Conservation (phyloP, 306 rosid genomes). For the Corylus avellana region DNA sequence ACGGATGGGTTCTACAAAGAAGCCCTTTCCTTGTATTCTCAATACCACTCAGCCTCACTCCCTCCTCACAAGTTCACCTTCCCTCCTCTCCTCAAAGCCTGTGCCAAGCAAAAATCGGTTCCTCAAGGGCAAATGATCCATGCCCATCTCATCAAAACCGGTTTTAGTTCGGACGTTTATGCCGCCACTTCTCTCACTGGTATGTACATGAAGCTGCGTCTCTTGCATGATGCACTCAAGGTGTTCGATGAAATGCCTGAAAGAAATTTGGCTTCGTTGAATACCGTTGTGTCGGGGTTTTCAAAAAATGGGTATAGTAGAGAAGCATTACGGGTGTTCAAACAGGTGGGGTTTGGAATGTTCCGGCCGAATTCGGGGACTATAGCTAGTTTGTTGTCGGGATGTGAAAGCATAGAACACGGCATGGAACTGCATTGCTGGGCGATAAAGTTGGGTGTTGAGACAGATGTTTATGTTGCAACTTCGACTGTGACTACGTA, state of each 20-base stretch:
- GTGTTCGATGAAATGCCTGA: conserved; percentile 67
- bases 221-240: conserved; percentile 42
- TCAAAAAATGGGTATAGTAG: conserved; percentile 38
- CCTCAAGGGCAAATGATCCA: conserved; percentile 49
- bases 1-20: conserved; percentile 55
- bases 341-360: conserved; percentile 28
- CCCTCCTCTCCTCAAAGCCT: conserved; percentile 77
- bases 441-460: conserved; percentile 67
- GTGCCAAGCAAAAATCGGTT: conserved; percentile 42
- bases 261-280: conserved; percentile 47
- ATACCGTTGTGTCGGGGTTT: conserved; percentile 56
- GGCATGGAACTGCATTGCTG: conserved; percentile 57
- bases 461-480: conserved; percentile 54
- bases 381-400: conserved; percentile 43
- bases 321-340: conserved; percentile 43
- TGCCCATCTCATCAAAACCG: conserved; percentile 58
- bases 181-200: conserved; percentile 58
- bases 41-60: conserved; percentile 34
- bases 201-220: conserved; percentile 30
- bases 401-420: conserved; percentile 25
- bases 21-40: conserved; percentile 50
- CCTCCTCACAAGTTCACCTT: conserved; percentile 54
- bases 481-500: conserved; percentile 62
- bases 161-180: conserved; percentile 48
- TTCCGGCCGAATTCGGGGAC: conserved; percentile 61